A percentile compares a stretch with the other conserved stretches of the same genome.
Evolutionary conservation across 2,329 filamentous ascomycete genomes (phyloP).

Genomic region (Fusarium longipes): DNA sequence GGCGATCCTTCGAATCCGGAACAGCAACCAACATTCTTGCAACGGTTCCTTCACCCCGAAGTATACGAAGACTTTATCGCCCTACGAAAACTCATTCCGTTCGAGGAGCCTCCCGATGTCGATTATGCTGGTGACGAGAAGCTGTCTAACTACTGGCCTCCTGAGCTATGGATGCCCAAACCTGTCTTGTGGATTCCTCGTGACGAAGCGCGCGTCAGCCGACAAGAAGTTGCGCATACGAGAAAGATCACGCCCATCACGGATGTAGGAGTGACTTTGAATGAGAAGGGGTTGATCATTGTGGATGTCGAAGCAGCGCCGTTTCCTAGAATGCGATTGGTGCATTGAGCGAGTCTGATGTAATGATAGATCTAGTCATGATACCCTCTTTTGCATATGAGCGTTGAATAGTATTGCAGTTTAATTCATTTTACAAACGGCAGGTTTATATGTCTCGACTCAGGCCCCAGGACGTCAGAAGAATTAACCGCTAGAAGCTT

Average conservation of each 20-base stretch:
- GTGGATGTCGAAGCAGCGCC: slow-evolving; percentile 55
- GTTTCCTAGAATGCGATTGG: slow-evolving; percentile 49
- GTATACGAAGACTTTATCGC: slow-evolving; percentile 77
- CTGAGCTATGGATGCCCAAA: slow-evolving; percentile 66
- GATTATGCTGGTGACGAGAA: slow-evolving; percentile 65
- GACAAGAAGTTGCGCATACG: slow-evolving; percentile 81
- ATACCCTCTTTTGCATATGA: slow-evolving; percentile 45
- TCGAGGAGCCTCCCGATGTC: slow-evolving; percentile 56
- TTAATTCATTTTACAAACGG: slow-evolving; percentile 16
- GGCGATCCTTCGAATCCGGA: slow-evolving; percentile 44
- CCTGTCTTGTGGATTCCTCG: slow-evolving; percentile 88
- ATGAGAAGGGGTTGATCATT: slow-evolving; percentile 50
- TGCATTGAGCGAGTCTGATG: slow-evolving; percentile 52
- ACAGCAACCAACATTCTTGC: slow-evolving; percentile 62
- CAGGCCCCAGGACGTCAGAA: too few species aligned
- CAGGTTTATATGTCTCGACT: slow-evolving; percentile 3
- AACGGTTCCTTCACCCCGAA: slow-evolving; percentile 82
- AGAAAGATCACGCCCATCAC: slow-evolving; percentile 79
- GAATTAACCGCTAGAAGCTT: too few species aligned
- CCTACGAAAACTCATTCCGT: slow-evolving; percentile 76
- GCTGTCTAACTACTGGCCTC: slow-evolving; percentile 76
- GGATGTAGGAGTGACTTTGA: slow-evolving; percentile 60
- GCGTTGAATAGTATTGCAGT: slow-evolving; percentile 24
- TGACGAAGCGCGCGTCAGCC: slow-evolving; percentile 78
- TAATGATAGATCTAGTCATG: slow-evolving; percentile 37